Percentiles rank a stretch among this genome's conserved stretches.
phyloP scores from a whole-genome alignment of 768 basidiomycete species.

The Kwoniella shandongensis region DNA sequence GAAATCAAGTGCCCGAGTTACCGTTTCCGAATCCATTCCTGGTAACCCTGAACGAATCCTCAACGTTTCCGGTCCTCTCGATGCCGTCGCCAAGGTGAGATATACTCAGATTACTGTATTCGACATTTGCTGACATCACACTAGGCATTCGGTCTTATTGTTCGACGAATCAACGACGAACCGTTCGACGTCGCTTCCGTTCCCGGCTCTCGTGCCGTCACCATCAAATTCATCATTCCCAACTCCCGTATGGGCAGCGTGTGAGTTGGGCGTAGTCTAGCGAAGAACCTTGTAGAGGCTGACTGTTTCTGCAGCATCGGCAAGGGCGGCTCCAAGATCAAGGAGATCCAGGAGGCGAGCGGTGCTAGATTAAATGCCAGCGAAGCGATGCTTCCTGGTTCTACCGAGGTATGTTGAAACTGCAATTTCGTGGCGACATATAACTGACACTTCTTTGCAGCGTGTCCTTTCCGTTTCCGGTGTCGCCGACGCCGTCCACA shows the following conservation, averaged over 20 bases:
- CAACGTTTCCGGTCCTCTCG: slow-evolving; percentile 91
- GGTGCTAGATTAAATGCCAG: slow-evolving; percentile 94
- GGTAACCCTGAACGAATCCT: slow-evolving; percentile 99
- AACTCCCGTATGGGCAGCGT: slow-evolving; percentile 99
- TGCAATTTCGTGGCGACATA: neutral
- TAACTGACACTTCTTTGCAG: slow-evolving; percentile 55
- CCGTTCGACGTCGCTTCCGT: slow-evolving; percentile 97
- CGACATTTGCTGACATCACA: neutral
- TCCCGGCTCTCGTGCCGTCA: slow-evolving; percentile 95
- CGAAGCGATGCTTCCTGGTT: slow-evolving; percentile 97
- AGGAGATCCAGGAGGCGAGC: slow-evolving; percentile 98
- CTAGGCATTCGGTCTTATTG: slow-evolving; percentile 97
- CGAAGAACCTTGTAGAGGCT: neutral
- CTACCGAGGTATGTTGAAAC: slow-evolving; percentile 76
- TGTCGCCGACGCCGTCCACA: slow-evolving; percentile 98
- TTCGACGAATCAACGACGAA: slow-evolving; percentile 97
- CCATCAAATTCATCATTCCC: slow-evolving; percentile 99
- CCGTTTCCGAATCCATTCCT: slow-evolving; percentile 97
- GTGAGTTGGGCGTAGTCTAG: slow-evolving; percentile 25
- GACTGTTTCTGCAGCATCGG: slow-evolving; percentile 63
- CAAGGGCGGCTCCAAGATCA: slow-evolving; percentile 95
- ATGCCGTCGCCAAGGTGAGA: slow-evolving; percentile 94
- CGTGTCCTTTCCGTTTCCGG: slow-evolving; percentile 96
- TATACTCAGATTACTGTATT: neutral
- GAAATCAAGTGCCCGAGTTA: slow-evolving; percentile 91